Evolutionary conservation across 1,139 yeast species (phyloP).

Genomic region (Yamadazyma atmosphaerica): DNA sequence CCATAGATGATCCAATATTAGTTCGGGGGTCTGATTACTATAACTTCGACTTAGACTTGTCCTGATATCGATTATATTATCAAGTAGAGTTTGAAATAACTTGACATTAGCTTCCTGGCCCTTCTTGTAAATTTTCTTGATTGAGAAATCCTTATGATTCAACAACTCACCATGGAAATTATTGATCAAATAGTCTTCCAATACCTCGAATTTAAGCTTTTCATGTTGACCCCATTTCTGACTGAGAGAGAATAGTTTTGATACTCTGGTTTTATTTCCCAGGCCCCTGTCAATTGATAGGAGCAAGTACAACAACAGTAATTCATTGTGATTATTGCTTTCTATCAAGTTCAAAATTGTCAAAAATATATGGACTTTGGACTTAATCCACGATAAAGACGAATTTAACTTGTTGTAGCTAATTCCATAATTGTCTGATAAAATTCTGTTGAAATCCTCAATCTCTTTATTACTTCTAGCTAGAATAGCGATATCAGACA

Average conservation of each 20-base stretch:
- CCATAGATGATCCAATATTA: slow-evolving; percentile 21
- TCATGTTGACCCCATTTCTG: slow-evolving; percentile 12
- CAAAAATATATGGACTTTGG: slow-evolving; percentile 49
- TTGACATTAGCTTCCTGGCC: slow-evolving; percentile 4
- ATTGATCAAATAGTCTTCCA: slow-evolving; percentile 19
- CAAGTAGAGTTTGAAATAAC: slow-evolving; percentile 13
- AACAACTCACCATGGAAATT: slow-evolving; percentile 1
- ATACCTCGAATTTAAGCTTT: slow-evolving; percentile 7
- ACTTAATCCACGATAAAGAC: slow-evolving; percentile 54
- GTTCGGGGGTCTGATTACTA: slow-evolving; percentile 16
- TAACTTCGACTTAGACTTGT: slow-evolving; percentile 9
- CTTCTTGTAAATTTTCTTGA: slow-evolving; percentile 9
- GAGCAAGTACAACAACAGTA: slow-evolving; percentile 32
- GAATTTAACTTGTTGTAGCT: slow-evolving; percentile 45
- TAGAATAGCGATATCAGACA: slow-evolving; percentile 56
- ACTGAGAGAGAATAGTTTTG: slow-evolving; percentile 27
- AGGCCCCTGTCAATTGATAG: slow-evolving; percentile 26
- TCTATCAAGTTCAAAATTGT: slow-evolving; percentile 48
- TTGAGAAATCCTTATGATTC: slow-evolving; percentile 4
- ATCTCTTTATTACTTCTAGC: slow-evolving; percentile 57
- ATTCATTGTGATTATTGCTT: slow-evolving; percentile 31
- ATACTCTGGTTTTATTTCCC: slow-evolving; percentile 24
- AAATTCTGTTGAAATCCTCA: slow-evolving; percentile 38
- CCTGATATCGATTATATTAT: slow-evolving; percentile 15
- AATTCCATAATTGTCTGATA: slow-evolving; percentile 41